phyloP scores from a whole-genome alignment of 164 flowering plant species.

The Sedum album region DNA sequence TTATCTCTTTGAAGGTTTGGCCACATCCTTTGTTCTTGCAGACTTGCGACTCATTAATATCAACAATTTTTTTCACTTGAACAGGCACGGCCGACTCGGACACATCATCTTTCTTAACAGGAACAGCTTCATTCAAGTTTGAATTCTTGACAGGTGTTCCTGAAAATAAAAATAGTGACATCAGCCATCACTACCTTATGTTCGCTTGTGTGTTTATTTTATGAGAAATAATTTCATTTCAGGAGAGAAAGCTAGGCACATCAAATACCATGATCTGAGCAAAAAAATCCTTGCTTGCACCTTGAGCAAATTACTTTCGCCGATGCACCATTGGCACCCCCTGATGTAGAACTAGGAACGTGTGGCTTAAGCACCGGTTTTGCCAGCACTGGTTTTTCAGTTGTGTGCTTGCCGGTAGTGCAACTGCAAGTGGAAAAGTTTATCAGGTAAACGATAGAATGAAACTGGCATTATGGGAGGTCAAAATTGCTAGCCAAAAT shows the following conservation, averaged over 20 bases:
- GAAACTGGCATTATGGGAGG: not conserved
- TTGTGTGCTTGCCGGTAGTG: conserved; percentile 86
- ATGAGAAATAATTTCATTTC: not conserved
- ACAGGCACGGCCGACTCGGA: conserved; percentile 21
- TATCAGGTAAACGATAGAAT: not conserved
- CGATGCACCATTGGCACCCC: conserved; percentile 26
- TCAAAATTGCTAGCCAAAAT: not conserved
- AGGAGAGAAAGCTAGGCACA: not conserved
- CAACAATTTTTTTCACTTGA: conserved; percentile 49
- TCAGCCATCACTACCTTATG: not conserved
- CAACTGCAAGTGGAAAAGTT: conserved; percentile 47
- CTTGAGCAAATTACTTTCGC: conserved; percentile 62
- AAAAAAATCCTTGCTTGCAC: conserved; percentile 89
- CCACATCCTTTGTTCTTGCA: conserved; percentile 94
- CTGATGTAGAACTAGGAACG: conserved; percentile 23
- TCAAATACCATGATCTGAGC: conserved; percentile 85
- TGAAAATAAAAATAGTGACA: conserved; percentile 14
- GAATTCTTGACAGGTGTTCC: conserved; percentile 43
- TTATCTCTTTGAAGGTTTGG: conserved; percentile 72
- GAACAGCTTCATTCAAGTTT: conserved; percentile 14
- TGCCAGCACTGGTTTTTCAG: conserved; percentile 67
- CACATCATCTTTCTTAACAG: conserved; percentile 24
- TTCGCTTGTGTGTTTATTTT: not conserved
- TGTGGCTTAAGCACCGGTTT: conserved; percentile 29
- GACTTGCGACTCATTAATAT: conserved; percentile 53